Evolutionary conservation across 75 land plant genomes (phyloP), one percentile per base, ranked within the genome.

Genomic region (Larix kaempferi): DNA sequence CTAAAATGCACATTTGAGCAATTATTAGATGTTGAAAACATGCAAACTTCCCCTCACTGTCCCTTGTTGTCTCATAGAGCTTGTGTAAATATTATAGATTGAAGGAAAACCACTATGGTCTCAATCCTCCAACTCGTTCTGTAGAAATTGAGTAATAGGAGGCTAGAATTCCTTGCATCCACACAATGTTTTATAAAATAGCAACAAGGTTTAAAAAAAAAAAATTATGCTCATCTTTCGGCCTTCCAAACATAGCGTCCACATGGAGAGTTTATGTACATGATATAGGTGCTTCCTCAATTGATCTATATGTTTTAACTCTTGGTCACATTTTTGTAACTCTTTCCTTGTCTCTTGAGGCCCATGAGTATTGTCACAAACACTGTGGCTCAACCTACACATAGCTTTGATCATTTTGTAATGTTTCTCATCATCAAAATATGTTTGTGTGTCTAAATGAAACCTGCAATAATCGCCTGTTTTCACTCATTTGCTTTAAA

Each of bases 331-430:
- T 80, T 84, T 92, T 27, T 85, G 41, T n/a, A 73, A 84, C 49
- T 84, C 94, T 72, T 83, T 84, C 25, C 71, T 57, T 74, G 90
- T 75, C 52, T 81, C 86, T 25, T 88, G 92, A 13, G 78, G 59
- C 11, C 10, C 77, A 17, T 12, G 29, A 5, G 29, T 39, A 67
- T 33, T 67, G 19, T 67, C 72, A 67, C 72, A 67, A 37, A 81
- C 85, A 56, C 85, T 93, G 64, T 95, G 95, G 5, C 92, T 89
- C 25, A 98, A 89, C 81, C 88, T 78, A 78, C 94, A 98, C 98
- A 95, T 98, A 23, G 95, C 95, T 78, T 87, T 91, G 23, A 93
- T 87, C 91, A 86, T 88, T 79, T 87, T 90, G 84, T 89, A 98
- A 54, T 95, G 98, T 29, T 95, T 88, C 29, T 79, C 82, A 81